phyloP scores from a whole-genome alignment of 202 grass and related monocot species.

The Bolboschoenoplectus hybrid region DNA sequence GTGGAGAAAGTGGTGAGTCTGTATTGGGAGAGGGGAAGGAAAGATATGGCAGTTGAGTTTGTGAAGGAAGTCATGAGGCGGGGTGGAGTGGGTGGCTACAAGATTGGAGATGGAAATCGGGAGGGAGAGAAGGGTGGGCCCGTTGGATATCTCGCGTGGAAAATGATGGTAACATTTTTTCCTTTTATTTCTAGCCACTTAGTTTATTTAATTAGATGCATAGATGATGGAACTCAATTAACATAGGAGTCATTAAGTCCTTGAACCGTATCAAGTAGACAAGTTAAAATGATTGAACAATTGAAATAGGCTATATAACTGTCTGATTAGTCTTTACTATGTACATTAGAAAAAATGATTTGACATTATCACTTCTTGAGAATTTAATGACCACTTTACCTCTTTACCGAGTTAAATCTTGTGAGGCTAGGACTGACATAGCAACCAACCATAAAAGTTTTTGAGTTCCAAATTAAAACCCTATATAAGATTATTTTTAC shows the following conservation, averaged over 20 bases:
- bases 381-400: neutral
- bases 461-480: constrained; percentile 4
- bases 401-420: neutral
- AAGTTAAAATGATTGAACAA: neutral
- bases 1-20: constrained; percentile 89
- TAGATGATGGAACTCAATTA: neutral
- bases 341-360: neutral
- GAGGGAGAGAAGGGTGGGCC: constrained; percentile 61
- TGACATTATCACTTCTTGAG: neutral
- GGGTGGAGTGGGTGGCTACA: constrained; percentile 54
- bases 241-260: neutral
- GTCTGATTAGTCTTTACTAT: neutral
- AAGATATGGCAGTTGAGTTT: constrained; percentile 64
- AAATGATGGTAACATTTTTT: constrained; percentile 75
- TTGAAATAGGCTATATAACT: neutral
- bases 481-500: neutral
- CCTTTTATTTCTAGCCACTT: neutral
- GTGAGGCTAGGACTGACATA: neutral
- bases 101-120: constrained; percentile 36
- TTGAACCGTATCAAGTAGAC: neutral
- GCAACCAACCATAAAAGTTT: neutral
- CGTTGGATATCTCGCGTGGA: constrained; percentile 81
- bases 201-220: constrained; percentile 17
- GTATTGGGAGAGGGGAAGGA: constrained; percentile 82
- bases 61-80: constrained; percentile 82